phyloP scores from a whole-genome alignment of 176 grass and related monocot species.

The Typha latifolia region DNA sequence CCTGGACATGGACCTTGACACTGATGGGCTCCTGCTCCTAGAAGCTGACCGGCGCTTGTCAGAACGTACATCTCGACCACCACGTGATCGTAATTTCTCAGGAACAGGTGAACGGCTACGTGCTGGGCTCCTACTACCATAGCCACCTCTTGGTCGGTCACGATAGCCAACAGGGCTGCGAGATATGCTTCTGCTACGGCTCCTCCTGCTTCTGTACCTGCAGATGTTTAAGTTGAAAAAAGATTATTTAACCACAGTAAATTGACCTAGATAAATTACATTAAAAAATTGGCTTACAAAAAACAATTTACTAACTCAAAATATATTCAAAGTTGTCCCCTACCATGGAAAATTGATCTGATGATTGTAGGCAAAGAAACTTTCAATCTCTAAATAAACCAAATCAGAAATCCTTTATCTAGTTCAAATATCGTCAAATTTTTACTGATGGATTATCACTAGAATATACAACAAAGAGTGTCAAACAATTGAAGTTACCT shows the following conservation, averaged over 20 bases:
- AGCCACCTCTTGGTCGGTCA: slow-evolving; percentile 42
- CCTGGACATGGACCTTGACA: slow-evolving; percentile 63
- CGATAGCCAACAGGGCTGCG: slow-evolving; percentile 44
- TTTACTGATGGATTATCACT: too few species aligned
- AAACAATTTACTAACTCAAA: too few species aligned
- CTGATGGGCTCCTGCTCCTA: slow-evolving; percentile 51
- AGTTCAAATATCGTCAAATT: too few species aligned
- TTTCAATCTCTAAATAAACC: too few species aligned
- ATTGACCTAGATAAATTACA: too few species aligned
- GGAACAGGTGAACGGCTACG: slow-evolving; percentile 46
- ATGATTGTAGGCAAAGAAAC: too few species aligned
- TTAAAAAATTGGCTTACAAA: too few species aligned
- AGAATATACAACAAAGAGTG: too few species aligned
- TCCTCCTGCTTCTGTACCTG: slow-evolving; percentile 76
- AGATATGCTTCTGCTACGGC: slow-evolving; percentile 49
- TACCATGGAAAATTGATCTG: too few species aligned
- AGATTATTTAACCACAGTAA: slow-evolving; percentile 3
- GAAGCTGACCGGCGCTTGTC: slow-evolving; percentile 39
- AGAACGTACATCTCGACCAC: slow-evolving; percentile 13
- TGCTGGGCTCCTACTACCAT: slow-evolving; percentile 59
- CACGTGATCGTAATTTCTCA: slow-evolving; percentile 37
- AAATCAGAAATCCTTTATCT: too few species aligned
- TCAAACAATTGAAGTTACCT: too few species aligned
- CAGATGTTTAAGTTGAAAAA: not conserved
- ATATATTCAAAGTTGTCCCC: too few species aligned